These are phyloP conservation scores for Tuber magnatum DNA, from an alignment of 495 filamentous ascomycete species.

Conservation along the genomic window DNA sequence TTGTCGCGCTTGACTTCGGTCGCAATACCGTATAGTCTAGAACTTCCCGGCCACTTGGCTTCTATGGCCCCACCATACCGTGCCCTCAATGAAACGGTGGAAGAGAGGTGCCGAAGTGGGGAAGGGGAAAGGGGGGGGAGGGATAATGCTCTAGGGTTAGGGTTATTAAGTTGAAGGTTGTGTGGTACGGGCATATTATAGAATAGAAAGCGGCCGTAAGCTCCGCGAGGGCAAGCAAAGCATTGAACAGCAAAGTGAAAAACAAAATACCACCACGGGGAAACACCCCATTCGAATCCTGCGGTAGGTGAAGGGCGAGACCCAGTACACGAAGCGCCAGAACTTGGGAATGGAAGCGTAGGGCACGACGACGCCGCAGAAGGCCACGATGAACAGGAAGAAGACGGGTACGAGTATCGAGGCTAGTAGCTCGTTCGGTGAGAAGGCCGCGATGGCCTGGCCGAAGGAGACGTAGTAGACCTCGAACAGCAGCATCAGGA, in stretches of 20 bases:
- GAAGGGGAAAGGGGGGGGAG: too few species aligned
- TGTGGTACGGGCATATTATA: slow-evolving; percentile 36
- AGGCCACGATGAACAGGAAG: slow-evolving; percentile 57
- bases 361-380: slow-evolving; percentile 59
- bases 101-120: too few species aligned
- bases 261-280: slow-evolving; percentile 55
- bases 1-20: too few species aligned
- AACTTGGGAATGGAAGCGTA: slow-evolving; percentile 52
- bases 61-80: too few species aligned
- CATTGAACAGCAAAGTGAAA: slow-evolving; percentile 73
- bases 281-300: slow-evolving; percentile 51
- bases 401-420: slow-evolving; percentile 60
- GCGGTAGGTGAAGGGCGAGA: slow-evolving; percentile 57
- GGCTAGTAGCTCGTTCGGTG: slow-evolving; percentile 65
- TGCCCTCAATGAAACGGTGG: too few species aligned
- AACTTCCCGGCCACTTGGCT: too few species aligned
- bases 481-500: slow-evolving; percentile 57
- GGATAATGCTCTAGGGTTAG: too few species aligned
- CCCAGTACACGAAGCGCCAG: slow-evolving; percentile 68
- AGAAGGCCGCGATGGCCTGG: slow-evolving; percentile 66
- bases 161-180: too few species aligned
- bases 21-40: too few species aligned
- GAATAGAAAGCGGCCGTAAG: slow-evolving; percentile 62
- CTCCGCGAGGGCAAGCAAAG: slow-evolving; percentile 69
- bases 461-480: slow-evolving; percentile 67